phyloP scores from a whole-genome alignment of 768 basidiomycete species.

The Fistulinella prunicolor region DNA sequence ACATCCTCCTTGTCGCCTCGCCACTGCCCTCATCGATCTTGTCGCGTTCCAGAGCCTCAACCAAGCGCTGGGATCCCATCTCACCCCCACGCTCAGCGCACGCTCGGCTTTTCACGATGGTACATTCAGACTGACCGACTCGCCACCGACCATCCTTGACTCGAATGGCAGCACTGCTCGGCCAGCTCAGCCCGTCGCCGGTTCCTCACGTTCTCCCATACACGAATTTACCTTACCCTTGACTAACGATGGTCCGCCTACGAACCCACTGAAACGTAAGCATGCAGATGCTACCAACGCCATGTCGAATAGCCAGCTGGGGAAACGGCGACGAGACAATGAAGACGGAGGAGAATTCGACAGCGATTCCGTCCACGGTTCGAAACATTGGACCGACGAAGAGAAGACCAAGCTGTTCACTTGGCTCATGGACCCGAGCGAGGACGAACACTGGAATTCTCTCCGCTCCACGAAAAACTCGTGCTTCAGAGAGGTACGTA shows the following conservation, averaged over 20 bases:
- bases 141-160: constrained; percentile 31
- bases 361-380: constrained; percentile 49
- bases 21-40: constrained; percentile 26
- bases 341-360: constrained; percentile 32
- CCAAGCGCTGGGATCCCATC: constrained; percentile 57
- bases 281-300: constrained; percentile 36
- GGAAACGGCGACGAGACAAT: constrained; percentile 31
- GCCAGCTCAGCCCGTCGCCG: constrained; percentile 27
- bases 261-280: constrained; percentile 41
- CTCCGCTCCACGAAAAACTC: constrained; percentile 80
- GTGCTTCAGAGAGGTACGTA: constrained; percentile 68
- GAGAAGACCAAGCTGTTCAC: constrained; percentile 75
- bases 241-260: constrained; percentile 21
- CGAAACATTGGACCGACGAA: constrained; percentile 84
- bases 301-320: constrained; percentile 22
- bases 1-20: constrained; percentile 19
- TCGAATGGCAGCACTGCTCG: constrained; percentile 24
- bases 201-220: constrained; percentile 32
- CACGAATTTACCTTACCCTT: constrained; percentile 33
- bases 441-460: constrained; percentile 77
- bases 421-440: constrained; percentile 70
- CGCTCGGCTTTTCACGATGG: constrained; percentile 33
- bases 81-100: constrained; percentile 37
- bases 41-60: constrained; percentile 46
- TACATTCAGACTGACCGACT: constrained; percentile 29